Evolutionary conservation across 2,329 filamentous ascomycete genomes (phyloP), one percentile per base, ranked within the genome.

Genomic region (Trichophyton benhamiae): DNA sequence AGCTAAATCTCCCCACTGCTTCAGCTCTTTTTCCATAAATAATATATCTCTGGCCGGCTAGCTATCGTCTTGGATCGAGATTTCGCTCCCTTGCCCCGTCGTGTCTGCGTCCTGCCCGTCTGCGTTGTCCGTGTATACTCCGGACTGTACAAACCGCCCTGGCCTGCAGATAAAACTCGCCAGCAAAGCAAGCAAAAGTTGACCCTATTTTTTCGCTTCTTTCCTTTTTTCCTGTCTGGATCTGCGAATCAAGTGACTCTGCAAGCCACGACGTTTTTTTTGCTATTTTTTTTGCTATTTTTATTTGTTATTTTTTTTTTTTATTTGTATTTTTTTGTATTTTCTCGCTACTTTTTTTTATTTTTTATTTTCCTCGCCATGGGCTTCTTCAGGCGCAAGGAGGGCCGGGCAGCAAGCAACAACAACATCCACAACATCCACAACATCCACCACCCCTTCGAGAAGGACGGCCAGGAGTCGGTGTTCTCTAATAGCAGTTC

Each of bases 381-480:
- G 80, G 75, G 75, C 63, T 68, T 78, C 61, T 78, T 78, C 68
- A 77, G 74, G 68, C 75, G 75, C 67, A 78, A 75, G 64, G 75
- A 78, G 65, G 73, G 74, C n/a, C 75, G 72, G 61, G 69, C 55
- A 22, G 55, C 41, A 13, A 44, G 20, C 69, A 61, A 25, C 58
- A 42, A 52, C 46, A 38, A 38, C 33, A 38, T 3, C 33, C 9
- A 38, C 33, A 13, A 38, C 33, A 38, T 8, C 33, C 33, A 38
- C 33, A 30, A 7, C 33, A 38, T 38, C 6, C 46, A 49, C 17
- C 49, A 38, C 69, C 60, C 25, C 58, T n/a, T 48, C 44, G 42
- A 77, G 48, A 68, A 66, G 60, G 74, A 76, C 48, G 75, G 75
- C 53, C 69, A 72, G 8, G 75, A 76, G 11, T 74, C 75, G 8